A percentile compares a stretch with the other conserved stretches of the same genome.
Evolutionary conservation across 2,329 filamentous ascomycete genomes (phyloP).

Genomic region (Elsinoe perseae): DNA sequence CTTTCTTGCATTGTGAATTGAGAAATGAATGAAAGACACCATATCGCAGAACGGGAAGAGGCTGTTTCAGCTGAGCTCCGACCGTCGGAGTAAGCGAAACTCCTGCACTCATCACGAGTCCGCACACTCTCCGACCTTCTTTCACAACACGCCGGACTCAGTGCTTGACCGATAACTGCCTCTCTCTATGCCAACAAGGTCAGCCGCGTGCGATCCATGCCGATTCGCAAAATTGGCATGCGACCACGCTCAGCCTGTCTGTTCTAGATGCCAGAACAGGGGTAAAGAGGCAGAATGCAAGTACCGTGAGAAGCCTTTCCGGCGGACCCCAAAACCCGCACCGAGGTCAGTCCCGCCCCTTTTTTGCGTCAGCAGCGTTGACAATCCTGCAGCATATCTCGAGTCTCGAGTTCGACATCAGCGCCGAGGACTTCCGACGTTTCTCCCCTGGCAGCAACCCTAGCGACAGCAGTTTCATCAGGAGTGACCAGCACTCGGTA

Average conservation of each 20-base stretch:
- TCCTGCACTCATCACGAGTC: too few relatives aligned
- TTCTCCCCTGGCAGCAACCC: not conserved
- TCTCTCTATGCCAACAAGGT: constrained; percentile 9
- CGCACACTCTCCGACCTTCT: not conserved
- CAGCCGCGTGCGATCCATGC: constrained; percentile 27
- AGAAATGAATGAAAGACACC: too few relatives aligned
- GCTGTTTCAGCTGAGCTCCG: not conserved
- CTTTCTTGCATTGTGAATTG: not conserved
- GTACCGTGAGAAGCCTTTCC: constrained; percentile 28
- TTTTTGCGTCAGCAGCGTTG: not conserved
- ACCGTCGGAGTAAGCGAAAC: not conserved
- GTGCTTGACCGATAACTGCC: not conserved
- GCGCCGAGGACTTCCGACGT: constrained; percentile 12
- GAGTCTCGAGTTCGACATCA: constrained; percentile 15
- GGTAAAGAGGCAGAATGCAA: constrained; percentile 21
- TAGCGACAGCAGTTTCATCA: constrained; percentile 16
- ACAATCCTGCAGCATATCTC: not conserved
- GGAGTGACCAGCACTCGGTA: constrained; percentile 22
- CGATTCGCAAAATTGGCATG: constrained; percentile 26
- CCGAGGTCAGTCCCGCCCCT: constrained; percentile 3
- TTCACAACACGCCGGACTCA: not conserved
- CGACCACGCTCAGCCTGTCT: constrained; percentile 25
- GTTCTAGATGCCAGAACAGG: constrained; percentile 23
- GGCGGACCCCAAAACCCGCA: constrained; percentile 19
- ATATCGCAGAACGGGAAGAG: not conserved